Percentiles rank a stretch among this genome's conserved stretches.
Evolutionary conservation across 2,329 filamentous ascomycete species (phyloP).

Genomic region (Xylaria sp.): DNA sequence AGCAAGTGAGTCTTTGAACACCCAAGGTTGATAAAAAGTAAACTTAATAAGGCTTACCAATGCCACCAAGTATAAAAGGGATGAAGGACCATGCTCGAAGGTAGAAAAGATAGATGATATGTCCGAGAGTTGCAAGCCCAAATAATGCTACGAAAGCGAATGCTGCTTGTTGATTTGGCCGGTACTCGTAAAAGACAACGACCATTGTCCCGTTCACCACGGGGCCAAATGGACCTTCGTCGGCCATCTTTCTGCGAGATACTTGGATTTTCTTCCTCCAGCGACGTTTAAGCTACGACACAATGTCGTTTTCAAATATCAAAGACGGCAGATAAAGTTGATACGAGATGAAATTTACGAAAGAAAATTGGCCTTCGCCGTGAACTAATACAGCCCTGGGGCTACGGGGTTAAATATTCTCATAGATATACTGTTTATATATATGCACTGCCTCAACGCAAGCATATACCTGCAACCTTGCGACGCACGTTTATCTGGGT

Average conservation of each 20-base stretch:
- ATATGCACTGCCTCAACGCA: background rate
- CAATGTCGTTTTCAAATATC: background rate
- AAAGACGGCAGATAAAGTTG: background rate
- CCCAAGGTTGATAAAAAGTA: background rate
- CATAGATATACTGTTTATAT: background rate
- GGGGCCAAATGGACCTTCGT: constrained; percentile 36
- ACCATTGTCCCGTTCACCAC: constrained; percentile 33
- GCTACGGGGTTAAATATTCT: background rate
- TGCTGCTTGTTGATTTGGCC: constrained; percentile 30
- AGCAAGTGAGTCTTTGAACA: background rate
- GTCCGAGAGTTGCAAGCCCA: constrained; percentile 29
- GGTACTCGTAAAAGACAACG: constrained; percentile 40
- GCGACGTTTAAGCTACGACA: background rate
- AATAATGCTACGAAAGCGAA: constrained; percentile 38
- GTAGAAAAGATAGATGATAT: constrained; percentile 33
- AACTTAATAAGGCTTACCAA: background rate
- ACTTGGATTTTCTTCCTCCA: background rate
- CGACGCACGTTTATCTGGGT: background rate
- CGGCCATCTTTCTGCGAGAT: constrained; percentile 1
- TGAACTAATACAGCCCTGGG: background rate
- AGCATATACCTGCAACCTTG: background rate
- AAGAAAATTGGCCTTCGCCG: background rate
- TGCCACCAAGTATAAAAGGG: constrained; percentile 38
- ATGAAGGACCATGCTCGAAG: constrained; percentile 38
- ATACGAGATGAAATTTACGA: background rate